Evolutionary conservation across 1,284 basidiomycete species (phyloP), one percentile per base, ranked within the genome.

Genomic region (Fomitopsis pinicola): DNA sequence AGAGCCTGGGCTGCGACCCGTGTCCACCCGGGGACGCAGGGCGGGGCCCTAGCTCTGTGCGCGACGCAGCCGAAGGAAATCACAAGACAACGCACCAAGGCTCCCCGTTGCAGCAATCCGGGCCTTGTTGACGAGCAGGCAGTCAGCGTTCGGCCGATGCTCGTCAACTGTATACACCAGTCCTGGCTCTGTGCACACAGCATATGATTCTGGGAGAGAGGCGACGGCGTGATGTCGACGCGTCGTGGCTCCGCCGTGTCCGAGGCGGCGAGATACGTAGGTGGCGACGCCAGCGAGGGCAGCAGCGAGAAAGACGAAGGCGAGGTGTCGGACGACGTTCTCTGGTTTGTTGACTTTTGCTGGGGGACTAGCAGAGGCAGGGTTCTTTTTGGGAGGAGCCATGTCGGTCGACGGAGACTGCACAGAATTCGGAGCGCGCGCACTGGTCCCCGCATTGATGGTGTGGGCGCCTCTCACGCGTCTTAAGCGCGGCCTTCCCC

Each of bases 111-210:
- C 82, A n/a, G 77, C 63, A 28, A 95, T 84, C 30, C 72, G 73
- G 48, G 81, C 79, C 28, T 80, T 80, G 58, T 76, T 74, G 5
- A 95, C 81, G n/a, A 86, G 78, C 5, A 94, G 77, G 66, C 93
- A 95, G 66, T 91, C 82, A 2, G 82, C 87, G 2, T 50, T 64
- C 1, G 70, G 67, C 14, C 42, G 54, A 17, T 38, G 33, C 5
- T 63, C 61, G 26, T 74, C 68, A 1, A 72, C 73, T 3, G 73
- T 74, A 57, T 73, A 72, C 5, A 74, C 64, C n/a, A 61, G 68
- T 3, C 59, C 64, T 0, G 50, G 35, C 1, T 66, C 63, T 0
- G 67, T 62, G 48, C 73, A 74, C 4, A 74, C 56, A 0, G 67
- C 72, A 58, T 73, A 74, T 7, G 72, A 71, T n/a, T 69, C 66